phyloP scores from a whole-genome alignment of 176 grass and related monocot genomes.

The Dactylis glomerata region DNA sequence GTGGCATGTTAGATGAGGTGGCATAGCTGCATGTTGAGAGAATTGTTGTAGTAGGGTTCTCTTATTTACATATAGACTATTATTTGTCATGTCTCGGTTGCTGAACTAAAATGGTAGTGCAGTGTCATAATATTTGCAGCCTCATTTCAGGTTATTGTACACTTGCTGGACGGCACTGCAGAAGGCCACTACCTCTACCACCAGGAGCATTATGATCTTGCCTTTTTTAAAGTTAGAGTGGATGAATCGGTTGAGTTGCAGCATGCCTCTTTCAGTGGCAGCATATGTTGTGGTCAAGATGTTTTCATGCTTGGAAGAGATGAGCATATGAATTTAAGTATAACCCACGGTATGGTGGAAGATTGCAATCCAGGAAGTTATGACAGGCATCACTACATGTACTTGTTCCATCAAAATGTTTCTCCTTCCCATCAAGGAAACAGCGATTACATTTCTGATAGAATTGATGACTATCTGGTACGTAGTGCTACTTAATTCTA shows the following conservation, averaged over 20 bases:
- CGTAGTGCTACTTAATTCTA: not conserved
- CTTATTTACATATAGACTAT: too few relatives aligned
- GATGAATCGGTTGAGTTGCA: not conserved
- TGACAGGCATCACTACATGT: not conserved
- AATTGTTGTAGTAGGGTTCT: too few relatives aligned
- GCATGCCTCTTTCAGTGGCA: not conserved
- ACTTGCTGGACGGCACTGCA: not conserved
- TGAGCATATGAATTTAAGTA: not conserved
- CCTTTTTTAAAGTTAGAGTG: not conserved
- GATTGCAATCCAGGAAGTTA: not conserved
- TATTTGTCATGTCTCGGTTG: too few relatives aligned
- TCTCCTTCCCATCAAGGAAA: too few relatives aligned
- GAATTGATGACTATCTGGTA: not conserved
- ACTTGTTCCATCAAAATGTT: not conserved
- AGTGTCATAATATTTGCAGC: not conserved
- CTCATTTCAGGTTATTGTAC: not conserved
- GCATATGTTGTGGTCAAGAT: not conserved
- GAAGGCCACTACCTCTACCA: not conserved
- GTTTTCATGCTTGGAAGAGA: not conserved
- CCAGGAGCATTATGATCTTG: conserved; percentile 22
- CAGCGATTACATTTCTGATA: too few relatives aligned
- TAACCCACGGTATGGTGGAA: not conserved
- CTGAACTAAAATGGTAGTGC: too few relatives aligned
- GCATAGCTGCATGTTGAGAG: too few relatives aligned
- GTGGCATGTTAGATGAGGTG: too few relatives aligned